Conservation (phyloP, 2,329 filamentous ascomycete genomes). For the Metarhizium sp. region DNA sequence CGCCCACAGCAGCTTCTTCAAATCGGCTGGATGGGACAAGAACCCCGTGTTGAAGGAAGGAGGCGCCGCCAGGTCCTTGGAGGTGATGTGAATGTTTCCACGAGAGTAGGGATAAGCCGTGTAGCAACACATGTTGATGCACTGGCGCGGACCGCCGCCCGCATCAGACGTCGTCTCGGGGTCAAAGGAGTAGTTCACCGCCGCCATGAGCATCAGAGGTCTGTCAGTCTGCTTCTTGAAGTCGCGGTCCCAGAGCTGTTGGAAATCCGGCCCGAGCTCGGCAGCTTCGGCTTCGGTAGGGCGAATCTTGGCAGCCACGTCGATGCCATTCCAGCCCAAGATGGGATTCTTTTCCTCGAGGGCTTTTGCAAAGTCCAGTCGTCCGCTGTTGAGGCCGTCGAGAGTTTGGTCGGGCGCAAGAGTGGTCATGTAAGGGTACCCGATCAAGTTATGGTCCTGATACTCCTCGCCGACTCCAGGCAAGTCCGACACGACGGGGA, state of each 20-base stretch:
- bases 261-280: constrained; percentile 42
- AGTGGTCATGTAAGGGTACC: constrained; percentile 37
- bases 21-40: constrained; percentile 34
- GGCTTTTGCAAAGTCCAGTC: constrained; percentile 26
- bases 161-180: not conserved
- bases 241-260: constrained; percentile 44
- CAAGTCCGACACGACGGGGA: constrained; percentile 36
- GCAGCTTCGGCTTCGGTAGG: constrained; percentile 42
- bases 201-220: constrained; percentile 36
- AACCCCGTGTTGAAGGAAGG: constrained; percentile 49
- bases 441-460: constrained; percentile 45
- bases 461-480: constrained; percentile 45
- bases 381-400: constrained; percentile 42
- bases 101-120: constrained; percentile 52
- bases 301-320: constrained; percentile 46
- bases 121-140: constrained; percentile 41
- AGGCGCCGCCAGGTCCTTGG: constrained; percentile 27
- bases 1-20: constrained; percentile 49
- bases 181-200: constrained; percentile 19
- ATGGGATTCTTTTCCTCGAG: constrained; percentile 35
- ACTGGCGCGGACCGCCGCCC: constrained; percentile 26
- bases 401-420: constrained; percentile 26
- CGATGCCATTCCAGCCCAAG: constrained; percentile 49
- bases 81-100: constrained; percentile 50
- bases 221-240: constrained; percentile 33